Base-by-base conservation (phyloP, 1,284 basidiomycete genomes). In the Marasmius tenuissimus region DNA sequence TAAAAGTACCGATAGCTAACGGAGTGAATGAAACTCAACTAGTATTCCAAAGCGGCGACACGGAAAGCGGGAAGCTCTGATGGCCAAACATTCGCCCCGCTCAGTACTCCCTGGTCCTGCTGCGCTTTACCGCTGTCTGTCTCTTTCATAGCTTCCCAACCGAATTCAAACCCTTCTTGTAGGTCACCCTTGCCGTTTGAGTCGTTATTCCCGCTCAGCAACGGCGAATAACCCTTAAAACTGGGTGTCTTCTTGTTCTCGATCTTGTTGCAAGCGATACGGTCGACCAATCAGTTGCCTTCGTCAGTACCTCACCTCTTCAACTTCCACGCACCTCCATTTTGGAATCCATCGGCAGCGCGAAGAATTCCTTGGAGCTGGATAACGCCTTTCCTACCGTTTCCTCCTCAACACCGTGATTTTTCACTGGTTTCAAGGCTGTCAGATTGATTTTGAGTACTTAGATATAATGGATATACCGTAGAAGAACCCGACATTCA, bases 121-220 rank as follows among this genome's bases (percentile, higher is more conserved):
- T 78, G 65, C 75, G 77, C 34, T 76, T 76, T 53, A 76, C 69
- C 33, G 20, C n/a, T 78, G 37, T 37, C 69, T 14, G 69, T 61
- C 0, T 61, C 67, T 51, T 68, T 67, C 1, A 47, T 12, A 9
- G 72, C 40, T 38, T 65, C 92, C 77, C 87, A 87, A 0, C 91
- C 91, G 57, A 94, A 79, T 66, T 93, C 89, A 71, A 93, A 95
- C 0, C 88, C 91, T 72, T 95, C 93, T 70, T 94, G 91, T 57
- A 91, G 72, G 69, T 94, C 92, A 10, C 91, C 91, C 20, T 81
- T 78, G 66, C 86, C 86, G 34, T 82, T 77, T 0, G 88, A 86
- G 65, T 89, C 80, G 63, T 85, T 87, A 66, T 86, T 86, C 61
- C 83, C 85, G 57, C 82, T 83, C 20, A 86, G 75, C 6, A 89